Conservation (phyloP, 441 rosid genomes). For the Pelargonium citronellum region DNA sequence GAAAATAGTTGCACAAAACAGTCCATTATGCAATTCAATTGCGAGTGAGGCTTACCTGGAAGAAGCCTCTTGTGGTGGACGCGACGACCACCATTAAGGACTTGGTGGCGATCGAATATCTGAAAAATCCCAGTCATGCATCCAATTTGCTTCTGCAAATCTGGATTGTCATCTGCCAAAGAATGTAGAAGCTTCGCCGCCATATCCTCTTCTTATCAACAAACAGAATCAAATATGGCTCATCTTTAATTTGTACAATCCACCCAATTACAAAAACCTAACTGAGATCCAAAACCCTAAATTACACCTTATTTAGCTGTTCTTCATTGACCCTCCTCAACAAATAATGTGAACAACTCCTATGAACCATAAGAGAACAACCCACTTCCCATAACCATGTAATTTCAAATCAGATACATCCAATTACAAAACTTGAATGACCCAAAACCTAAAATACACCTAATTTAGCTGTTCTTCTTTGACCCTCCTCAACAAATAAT, state of each 20-base stretch:
- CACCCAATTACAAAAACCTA: no score
- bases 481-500: neutral
- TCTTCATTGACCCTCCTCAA: neutral
- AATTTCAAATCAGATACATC: no score
- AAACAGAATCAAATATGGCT: constrained; percentile 1
- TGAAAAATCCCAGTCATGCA: constrained; percentile 90
- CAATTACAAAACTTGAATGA: neutral
- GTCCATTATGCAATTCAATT: no score
- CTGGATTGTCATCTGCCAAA: constrained; percentile 81
- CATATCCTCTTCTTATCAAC: constrained; percentile 36
- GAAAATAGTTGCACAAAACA: neutral
- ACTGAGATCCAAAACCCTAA: neutral
- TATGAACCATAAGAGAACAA: neutral
- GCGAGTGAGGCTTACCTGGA: constrained; percentile 43
- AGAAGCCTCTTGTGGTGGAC: constrained; percentile 49
- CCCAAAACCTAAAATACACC: neutral
- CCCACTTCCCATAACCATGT: neutral
- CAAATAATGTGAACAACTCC: no score
- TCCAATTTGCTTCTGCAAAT: constrained; percentile 84
- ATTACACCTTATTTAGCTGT: neutral
- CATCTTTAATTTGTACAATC: no score
- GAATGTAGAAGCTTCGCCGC: constrained; percentile 87
- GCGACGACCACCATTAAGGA: constrained; percentile 42
- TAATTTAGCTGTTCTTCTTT: neutral
- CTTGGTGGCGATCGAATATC: constrained; percentile 70